Conservation (phyloP, 2,329 filamentous ascomycete genomes). For the Eurotiales sp. region DNA sequence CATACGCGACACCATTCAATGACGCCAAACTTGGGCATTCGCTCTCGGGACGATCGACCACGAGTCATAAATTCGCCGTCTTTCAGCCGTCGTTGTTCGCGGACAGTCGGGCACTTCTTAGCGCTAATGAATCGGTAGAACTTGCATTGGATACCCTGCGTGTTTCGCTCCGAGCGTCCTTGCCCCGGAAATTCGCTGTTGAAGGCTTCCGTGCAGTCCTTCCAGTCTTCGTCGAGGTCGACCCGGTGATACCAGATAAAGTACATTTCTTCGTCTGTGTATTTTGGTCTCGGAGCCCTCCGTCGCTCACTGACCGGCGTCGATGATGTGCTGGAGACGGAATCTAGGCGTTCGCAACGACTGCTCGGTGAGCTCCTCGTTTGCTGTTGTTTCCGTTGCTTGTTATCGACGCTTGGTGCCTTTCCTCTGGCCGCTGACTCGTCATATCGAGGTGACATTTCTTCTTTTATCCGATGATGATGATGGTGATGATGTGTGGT, state of each 20-base stretch:
- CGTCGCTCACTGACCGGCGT: constrained; percentile 34
- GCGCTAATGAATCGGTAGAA: constrained; percentile 48
- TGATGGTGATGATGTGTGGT: no score
- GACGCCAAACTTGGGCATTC: constrained; percentile 37
- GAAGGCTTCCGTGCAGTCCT: constrained; percentile 42
- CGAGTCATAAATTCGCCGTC: constrained; percentile 36
- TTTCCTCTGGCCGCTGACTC: neutral
- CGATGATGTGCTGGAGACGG: constrained; percentile 37
- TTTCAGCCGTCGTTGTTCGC: constrained; percentile 39
- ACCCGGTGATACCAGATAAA: constrained; percentile 50
- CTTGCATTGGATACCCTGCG: constrained; percentile 48
- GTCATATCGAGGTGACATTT: constrained; percentile 7
- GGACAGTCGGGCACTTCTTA: constrained; percentile 42
- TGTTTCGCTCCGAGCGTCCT: constrained; percentile 28
- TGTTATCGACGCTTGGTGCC: neutral
- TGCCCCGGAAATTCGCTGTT: constrained; percentile 41
- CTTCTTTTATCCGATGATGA: constrained; percentile 19
- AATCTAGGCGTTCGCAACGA: constrained; percentile 37
- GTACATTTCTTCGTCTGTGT: constrained; percentile 45
- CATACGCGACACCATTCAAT: constrained; percentile 37
- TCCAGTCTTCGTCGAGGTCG: constrained; percentile 46
- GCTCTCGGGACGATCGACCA: constrained; percentile 25
- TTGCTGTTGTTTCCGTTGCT: neutral
- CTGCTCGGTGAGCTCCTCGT: constrained; percentile 31
- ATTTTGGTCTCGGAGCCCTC: constrained; percentile 43